These are phyloP conservation scores for Acer saccharum DNA, from an alignment of 345 rosid genomes.

Conservation along the genomic window DNA sequence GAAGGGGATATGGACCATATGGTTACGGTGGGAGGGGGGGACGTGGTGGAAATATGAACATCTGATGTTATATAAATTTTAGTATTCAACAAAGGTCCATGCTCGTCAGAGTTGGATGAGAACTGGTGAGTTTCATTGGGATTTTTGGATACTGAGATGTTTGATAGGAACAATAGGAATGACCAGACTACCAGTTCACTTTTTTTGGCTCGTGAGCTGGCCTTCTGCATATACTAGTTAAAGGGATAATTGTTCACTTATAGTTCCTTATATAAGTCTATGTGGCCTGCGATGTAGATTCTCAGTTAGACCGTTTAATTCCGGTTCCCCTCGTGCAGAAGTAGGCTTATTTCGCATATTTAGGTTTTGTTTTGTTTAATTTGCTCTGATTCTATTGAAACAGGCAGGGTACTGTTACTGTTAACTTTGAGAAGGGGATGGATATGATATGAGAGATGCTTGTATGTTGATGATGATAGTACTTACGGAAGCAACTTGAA, in stretches of 20 bases:
- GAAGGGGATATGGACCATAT: constrained; percentile 25
- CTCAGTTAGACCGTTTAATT: background rate
- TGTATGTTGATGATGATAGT: background rate
- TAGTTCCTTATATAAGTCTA: background rate
- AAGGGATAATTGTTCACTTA: background rate
- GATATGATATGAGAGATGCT: background rate
- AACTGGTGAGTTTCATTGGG: background rate
- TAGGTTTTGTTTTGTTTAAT: background rate
- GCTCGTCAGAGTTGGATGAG: background rate
- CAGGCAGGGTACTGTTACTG: background rate
- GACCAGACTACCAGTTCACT: constrained; percentile 14
- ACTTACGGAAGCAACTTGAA: background rate
- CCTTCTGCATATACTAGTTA: background rate
- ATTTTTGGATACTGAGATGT: constrained; percentile 15
- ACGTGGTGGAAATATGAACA: constrained; percentile 18
- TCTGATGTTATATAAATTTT: constrained; percentile 20
- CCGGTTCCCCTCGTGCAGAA: background rate
- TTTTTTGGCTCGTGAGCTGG: constrained; percentile 23
- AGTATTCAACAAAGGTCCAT: background rate
- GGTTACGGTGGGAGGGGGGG: constrained; percentile 43
- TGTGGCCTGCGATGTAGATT: constrained; percentile 6
- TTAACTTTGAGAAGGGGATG: background rate
- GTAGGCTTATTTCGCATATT: background rate
- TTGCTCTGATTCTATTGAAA: background rate
- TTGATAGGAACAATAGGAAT: constrained; percentile 6